These are phyloP conservation scores for Yamadazyma sp. DNA, from an alignment of 1,139 yeast species.

Conservation along the genomic window DNA sequence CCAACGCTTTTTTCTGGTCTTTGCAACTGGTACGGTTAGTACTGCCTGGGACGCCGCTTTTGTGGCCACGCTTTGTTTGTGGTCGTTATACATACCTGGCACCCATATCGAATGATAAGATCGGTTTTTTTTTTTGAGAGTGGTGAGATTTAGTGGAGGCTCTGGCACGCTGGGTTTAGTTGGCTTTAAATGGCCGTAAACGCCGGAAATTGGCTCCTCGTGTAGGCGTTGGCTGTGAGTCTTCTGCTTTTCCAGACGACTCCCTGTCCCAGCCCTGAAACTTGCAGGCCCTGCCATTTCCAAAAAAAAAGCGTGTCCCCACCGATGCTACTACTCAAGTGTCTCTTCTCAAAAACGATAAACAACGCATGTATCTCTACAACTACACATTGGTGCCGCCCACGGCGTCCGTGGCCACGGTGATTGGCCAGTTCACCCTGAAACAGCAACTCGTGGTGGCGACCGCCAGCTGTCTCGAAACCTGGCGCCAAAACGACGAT, in stretches of 20 bases:
- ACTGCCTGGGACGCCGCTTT: no score
- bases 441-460: constrained; percentile 68
- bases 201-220: no score
- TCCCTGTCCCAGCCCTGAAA: no score
- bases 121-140: not conserved
- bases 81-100: constrained; percentile 16
- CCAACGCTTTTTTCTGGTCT: constrained; percentile 90
- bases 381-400: constrained; percentile 66
- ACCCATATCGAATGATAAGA: constrained; percentile 13
- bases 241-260: no score
- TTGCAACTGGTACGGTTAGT: constrained; percentile 61
- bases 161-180: no score
- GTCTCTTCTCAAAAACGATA: not conserved
- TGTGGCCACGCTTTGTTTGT: no score
- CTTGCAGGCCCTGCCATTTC: no score
- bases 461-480: constrained; percentile 52
- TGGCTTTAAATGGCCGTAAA: no score
- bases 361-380: constrained; percentile 49
- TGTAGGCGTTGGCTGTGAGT: no score
- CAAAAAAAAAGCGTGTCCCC: not conserved
- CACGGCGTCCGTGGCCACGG: constrained; percentile 50
- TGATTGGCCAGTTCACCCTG: constrained; percentile 66
- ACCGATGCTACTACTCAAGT: not conserved
- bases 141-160: no score
- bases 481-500: constrained; percentile 49